These are phyloP conservation scores for Nicotiana undulata DNA, from an alignment of 257 asterid species.

Conservation along the genomic window DNA sequence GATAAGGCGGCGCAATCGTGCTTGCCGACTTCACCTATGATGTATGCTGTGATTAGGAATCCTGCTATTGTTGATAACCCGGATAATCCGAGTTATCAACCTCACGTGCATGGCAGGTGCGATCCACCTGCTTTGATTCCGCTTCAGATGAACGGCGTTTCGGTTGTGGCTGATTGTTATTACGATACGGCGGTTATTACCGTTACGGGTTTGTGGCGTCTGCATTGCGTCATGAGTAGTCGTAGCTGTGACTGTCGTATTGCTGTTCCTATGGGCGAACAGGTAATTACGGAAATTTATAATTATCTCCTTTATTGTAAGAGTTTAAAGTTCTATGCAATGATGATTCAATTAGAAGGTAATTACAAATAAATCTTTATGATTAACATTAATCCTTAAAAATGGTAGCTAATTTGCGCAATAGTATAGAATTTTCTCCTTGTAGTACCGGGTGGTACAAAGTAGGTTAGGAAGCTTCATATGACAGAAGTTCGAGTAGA, in stretches of 20 bases:
- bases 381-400: no score
- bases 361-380: no score
- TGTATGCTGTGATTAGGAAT: slow-evolving; percentile 70
- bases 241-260: slow-evolving; percentile 67
- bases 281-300: slow-evolving; percentile 32
- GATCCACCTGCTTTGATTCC: slow-evolving; percentile 92
- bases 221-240: slow-evolving; percentile 91
- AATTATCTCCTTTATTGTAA: not conserved
- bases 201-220: slow-evolving; percentile 70
- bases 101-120: slow-evolving; percentile 92
- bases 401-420: no score
- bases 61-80: slow-evolving; percentile 90
- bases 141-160: slow-evolving; percentile 71
- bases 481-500: no score
- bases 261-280: slow-evolving; percentile 90
- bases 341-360: no score
- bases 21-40: slow-evolving; percentile 69
- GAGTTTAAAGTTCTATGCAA: no score
- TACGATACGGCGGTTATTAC: slow-evolving; percentile 74
- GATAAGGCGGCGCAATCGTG: slow-evolving; percentile 34
- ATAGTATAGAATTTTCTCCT: no score
- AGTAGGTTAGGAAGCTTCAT: no score
- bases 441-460: no score
- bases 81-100: slow-evolving; percentile 96
- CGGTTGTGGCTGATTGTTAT: slow-evolving; percentile 55